Evolutionary conservation across 371 early-diverging fungal species (phyloP).

Genomic region (Capniomyces stellatus): DNA sequence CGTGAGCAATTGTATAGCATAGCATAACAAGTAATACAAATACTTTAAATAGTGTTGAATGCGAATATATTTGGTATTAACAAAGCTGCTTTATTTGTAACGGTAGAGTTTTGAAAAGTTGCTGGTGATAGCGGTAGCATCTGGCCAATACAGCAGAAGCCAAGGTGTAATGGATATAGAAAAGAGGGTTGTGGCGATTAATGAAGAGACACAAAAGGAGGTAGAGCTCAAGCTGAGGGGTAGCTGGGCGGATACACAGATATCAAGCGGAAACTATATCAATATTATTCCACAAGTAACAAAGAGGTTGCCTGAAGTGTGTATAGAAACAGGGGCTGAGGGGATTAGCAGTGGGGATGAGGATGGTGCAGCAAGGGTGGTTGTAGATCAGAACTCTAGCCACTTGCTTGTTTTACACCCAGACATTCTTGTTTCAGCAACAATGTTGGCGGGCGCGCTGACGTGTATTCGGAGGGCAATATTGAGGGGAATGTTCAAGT

Average conservation of each 20-base stretch:
- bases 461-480: conserved; percentile 56
- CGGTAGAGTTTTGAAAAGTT: conserved; percentile 4
- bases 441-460: conserved; percentile 53
- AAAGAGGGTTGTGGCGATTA: conserved; percentile 2
- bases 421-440: conserved; percentile 57
- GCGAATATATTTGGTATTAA: no score
- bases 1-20: no score
- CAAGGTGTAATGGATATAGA: not conserved
- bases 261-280: conserved; percentile 30
- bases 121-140: not conserved
- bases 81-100: no score
- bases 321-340: not conserved
- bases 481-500: conserved; percentile 40
- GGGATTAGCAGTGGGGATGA: no score
- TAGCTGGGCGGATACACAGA: conserved; percentile 26
- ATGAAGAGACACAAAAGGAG: conserved; percentile 1
- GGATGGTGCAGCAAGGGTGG: conserved; percentile 10
- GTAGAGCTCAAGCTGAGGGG: conserved; percentile 19
- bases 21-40: no score
- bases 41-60: no score
- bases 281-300: conserved; percentile 24
- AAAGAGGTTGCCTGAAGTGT: no score
- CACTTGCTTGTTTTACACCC: conserved; percentile 50
- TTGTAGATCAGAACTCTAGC: conserved; percentile 25
- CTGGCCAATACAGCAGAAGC: not conserved